Percentiles rank a stretch among this genome's conserved stretches.
Conservation (phyloP, 2,329 filamentous ascomycete species). For the Aureobasidium namibiae region DNA sequence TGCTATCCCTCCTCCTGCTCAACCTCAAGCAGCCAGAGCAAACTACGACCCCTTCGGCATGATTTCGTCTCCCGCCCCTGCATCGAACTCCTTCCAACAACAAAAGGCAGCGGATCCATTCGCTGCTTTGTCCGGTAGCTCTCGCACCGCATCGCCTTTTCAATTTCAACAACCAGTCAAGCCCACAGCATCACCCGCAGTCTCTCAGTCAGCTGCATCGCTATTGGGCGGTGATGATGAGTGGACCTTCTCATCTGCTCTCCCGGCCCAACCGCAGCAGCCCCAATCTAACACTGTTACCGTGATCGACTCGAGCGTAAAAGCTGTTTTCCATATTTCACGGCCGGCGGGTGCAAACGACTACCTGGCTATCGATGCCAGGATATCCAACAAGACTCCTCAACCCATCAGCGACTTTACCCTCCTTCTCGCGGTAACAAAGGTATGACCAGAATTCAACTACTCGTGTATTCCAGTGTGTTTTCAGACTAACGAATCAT, state of each 20-base stretch:
- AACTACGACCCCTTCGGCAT: slow-evolving; percentile 51
- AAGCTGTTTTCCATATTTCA: slow-evolving; percentile 64
- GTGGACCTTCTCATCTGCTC: slow-evolving; percentile 84
- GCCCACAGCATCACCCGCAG: neutral
- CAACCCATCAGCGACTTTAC: slow-evolving; percentile 70
- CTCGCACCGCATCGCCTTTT: slow-evolving; percentile 28
- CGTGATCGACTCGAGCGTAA: slow-evolving; percentile 62
- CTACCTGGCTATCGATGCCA: slow-evolving; percentile 61
- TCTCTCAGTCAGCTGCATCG: slow-evolving; percentile 18
- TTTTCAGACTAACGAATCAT: too few species aligned
- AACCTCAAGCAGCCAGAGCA: slow-evolving; percentile 34
- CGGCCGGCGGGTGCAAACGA: slow-evolving; percentile 47
- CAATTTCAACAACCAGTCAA: slow-evolving; percentile 22
- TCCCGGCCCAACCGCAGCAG: slow-evolving; percentile 43
- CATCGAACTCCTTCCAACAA: slow-evolving; percentile 34
- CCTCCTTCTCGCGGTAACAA: slow-evolving; percentile 88
- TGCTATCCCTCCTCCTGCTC: neutral
- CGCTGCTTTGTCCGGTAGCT: slow-evolving; percentile 40
- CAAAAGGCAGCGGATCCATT: slow-evolving; percentile 50
- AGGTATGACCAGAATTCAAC: slow-evolving; percentile 47
- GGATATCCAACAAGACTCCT: slow-evolving; percentile 74
- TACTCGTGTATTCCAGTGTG: neutral
- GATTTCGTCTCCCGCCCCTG: slow-evolving; percentile 40
- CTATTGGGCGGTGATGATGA: slow-evolving; percentile 61
- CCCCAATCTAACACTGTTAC: slow-evolving; percentile 53